Base-by-base conservation (phyloP, 2,329 filamentous ascomycete species). In the Nothomitra cinnamomea region DNA sequence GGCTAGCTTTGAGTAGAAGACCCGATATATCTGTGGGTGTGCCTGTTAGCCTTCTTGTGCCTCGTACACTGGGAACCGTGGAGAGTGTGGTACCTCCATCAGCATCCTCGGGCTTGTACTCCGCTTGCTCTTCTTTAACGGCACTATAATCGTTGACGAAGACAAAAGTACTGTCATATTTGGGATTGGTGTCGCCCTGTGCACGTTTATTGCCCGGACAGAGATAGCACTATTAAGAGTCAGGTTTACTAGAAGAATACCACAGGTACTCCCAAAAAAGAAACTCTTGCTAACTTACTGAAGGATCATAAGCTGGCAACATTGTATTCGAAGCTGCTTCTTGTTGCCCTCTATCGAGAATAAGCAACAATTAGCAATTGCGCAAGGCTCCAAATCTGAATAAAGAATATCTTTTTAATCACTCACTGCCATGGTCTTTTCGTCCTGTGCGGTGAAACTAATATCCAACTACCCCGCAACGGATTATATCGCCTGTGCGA, bases 131-230 rank as follows among this genome's bases (percentile, higher is more conserved):
- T 69, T 95, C 89, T 70, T 95, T 95, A 51, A 98, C 90, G 1
- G 92, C 92, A 62, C 87, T 94, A 69, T 92, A 98, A 67, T 98
- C 92, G 63, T 98, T 98, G 60, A 96, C 85, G 63, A 98, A 98
- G 40, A 90, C 83, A 65, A 94, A 96, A 0, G 88, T 94, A 62
- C 79, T 79, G 52, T 85, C 76, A 65, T 96, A 98, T 53, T 85
- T 74, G 1, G 92, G 90, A 62, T 98, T 98, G 56, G 68, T 66
- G 62, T 92, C 87, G 54, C 92, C 92, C 61, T 87, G 81, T 2
- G 92, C 92, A 54, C 92, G 83, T 59, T 83, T 75, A 66, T 98
- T 98, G 38, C 88, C 80, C 1, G 92, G 92, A 64, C 92, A 98
- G 8, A 98, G 76, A 67, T 96, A 98, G 69, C 92, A 98, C 76